phyloP scores from a whole-genome alignment of 805 yeast species.

The Zygotorulaspora chibaensis region DNA sequence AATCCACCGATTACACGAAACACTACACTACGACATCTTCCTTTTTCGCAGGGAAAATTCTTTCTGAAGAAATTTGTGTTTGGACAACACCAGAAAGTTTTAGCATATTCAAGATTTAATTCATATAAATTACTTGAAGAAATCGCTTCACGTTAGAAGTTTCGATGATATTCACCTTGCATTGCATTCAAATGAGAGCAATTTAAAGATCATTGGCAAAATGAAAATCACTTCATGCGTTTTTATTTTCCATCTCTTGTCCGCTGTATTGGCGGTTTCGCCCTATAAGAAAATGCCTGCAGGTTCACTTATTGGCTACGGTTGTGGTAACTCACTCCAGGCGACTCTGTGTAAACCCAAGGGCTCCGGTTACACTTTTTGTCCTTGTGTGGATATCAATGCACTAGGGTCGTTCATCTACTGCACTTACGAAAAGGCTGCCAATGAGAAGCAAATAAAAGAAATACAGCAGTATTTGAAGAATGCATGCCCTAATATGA shows the following conservation, averaged over 20 bases:
- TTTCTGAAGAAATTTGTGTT: neutral
- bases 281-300: neutral
- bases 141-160: too few relatives aligned
- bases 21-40: neutral
- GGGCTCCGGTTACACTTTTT: slow-evolving; percentile 5
- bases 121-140: neutral
- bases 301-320: neutral
- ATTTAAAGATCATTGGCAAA: neutral
- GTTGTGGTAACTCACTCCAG: neutral
- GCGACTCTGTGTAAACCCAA: neutral
- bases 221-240: neutral
- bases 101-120: neutral
- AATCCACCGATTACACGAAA: neutral
- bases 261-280: neutral
- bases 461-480: slow-evolving; percentile 25
- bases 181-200: neutral
- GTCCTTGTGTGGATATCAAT: slow-evolving; percentile 28
- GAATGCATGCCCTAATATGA: slow-evolving; percentile 33
- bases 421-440: slow-evolving; percentile 25
- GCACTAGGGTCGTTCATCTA: slow-evolving; percentile 32
- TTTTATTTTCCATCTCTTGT: neutral
- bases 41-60: neutral
- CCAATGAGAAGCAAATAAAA: slow-evolving; percentile 8
- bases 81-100: neutral
- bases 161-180: neutral